Conservation (phyloP, 176 grass and related monocot genomes). For the Phoenix dactylifera region DNA sequence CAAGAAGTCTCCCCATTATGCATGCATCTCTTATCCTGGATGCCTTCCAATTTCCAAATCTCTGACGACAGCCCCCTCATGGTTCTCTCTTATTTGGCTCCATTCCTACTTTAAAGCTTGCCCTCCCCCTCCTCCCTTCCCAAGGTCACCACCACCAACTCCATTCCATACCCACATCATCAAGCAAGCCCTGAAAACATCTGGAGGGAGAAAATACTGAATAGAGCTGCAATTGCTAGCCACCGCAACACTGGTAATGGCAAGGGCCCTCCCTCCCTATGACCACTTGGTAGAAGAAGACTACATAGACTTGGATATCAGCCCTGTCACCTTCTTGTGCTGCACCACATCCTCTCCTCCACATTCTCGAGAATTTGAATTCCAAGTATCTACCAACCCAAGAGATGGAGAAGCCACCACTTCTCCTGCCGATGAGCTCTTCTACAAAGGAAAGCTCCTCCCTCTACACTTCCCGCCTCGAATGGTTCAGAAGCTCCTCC, state of each 20-base stretch:
- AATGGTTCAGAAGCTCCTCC: conserved; percentile 2
- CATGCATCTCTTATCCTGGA: neutral
- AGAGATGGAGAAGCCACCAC: neutral
- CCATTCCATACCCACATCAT: neutral
- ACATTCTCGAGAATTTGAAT: conserved; percentile 28
- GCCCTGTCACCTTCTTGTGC: neutral
- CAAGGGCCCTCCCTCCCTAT: neutral
- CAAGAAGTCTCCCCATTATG: neutral
- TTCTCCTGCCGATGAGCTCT: conserved; percentile 27
- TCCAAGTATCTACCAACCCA: conserved; percentile 25
- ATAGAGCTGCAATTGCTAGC: neutral
- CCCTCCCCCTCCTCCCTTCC: neutral
- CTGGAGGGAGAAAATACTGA: neutral
- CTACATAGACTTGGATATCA: conserved; percentile 71
- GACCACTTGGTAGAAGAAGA: neutral
- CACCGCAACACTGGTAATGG: neutral
- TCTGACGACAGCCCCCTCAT: neutral
- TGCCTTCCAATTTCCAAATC: conserved; percentile 1
- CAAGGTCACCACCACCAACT: neutral
- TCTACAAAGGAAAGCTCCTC: conserved; percentile 21
- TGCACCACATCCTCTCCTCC: conserved; percentile 10
- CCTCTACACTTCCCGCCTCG: conserved; percentile 7
- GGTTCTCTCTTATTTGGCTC: conserved; percentile 3
- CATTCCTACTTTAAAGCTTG: neutral
- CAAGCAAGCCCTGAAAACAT: neutral